Evolutionary conservation across 2,329 filamentous ascomycete species (phyloP), one percentile per base, ranked within the genome.

Genomic region (Xylariaceae sp.): DNA sequence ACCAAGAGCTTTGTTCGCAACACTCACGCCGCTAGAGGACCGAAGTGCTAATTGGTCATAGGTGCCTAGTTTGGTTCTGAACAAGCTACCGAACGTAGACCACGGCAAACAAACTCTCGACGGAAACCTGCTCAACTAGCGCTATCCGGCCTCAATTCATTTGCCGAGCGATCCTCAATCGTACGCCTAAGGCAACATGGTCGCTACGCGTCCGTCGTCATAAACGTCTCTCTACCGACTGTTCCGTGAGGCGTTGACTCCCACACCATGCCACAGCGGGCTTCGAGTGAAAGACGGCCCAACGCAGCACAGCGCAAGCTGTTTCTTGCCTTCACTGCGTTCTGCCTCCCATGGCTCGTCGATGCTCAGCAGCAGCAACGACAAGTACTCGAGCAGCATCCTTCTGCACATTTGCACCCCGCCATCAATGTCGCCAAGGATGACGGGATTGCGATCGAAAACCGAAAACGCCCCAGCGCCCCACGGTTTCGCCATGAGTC

Each of bases 331-430:
- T 71, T 79, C 64, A 75, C 73, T 63, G 68, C 80, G 55, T 67
- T 81, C 43, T 67, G 81, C 47, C 65, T 82, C 53, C 74, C 78
- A 53, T 74, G 68, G 66, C 58, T 79, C 60, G 74, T 79, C 71
- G 76, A 80, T 63, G 77, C 78, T 79, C 79, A 78, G 78, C 79
- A 80, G 78, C 79, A 81, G 75, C 76, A 76, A 58, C 71, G 68
- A 58, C 64, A 66, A 45, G 44, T 36, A 47, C 59, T 62, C 36
- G 61, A 53, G 38, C 60, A 66, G 28, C 57, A 60, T 43, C 45
- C 59, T 31, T 54, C 58, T 13, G 60, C 59, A 16, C 62, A 66
- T 16, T 54, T 58, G 41, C 62, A 61, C 5, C 60, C 60, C 28
- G 45, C 64, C 33, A 59, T 59, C 45, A 59, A 66, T 31, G 45